A percentile compares a stretch with the other conserved stretches of the same genome.
These are phyloP conservation scores for Trametes versicolor DNA, from an alignment of 1,284 basidiomycete species.

Conservation along the genomic window DNA sequence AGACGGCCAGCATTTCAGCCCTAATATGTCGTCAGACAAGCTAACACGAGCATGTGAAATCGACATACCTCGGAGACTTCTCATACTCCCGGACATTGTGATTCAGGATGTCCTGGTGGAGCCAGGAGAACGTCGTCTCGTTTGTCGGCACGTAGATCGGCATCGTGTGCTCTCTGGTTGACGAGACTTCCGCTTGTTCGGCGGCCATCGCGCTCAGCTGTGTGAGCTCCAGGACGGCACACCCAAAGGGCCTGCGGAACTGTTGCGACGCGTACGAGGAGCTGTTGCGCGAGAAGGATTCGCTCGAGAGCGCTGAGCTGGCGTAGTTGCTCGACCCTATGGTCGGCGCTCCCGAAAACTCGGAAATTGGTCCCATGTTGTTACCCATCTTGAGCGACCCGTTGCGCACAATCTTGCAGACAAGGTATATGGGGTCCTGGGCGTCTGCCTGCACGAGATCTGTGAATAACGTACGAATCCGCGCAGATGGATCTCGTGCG, in stretches of 20 bases:
- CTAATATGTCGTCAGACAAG: conserved; percentile 48
- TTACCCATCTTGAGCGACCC: conserved; percentile 84
- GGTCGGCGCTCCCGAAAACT: conserved; percentile 64
- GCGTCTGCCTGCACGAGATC: conserved; percentile 90
- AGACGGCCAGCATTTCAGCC: conserved; percentile 88
- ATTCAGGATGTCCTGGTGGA: conserved; percentile 95
- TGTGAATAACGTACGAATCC: conserved; percentile 87
- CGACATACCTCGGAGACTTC: conserved; percentile 76
- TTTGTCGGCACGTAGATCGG: conserved; percentile 89
- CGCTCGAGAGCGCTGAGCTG: conserved; percentile 21
- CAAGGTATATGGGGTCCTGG: conserved; percentile 84
- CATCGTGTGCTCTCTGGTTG: conserved; percentile 84
- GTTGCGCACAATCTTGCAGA: conserved; percentile 91
- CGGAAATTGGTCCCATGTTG: conserved; percentile 57
- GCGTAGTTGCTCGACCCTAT: conserved; percentile 37
- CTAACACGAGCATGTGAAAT: conserved; percentile 4
- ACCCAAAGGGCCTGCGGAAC: conserved; percentile 92
- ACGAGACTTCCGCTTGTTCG: conserved; percentile 68
- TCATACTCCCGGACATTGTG: conserved; percentile 85
- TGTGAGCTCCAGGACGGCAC: conserved; percentile 89
- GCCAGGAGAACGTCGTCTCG: conserved; percentile 89
- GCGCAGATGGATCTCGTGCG: conserved; percentile 73
- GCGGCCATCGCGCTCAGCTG: conserved; percentile 75
- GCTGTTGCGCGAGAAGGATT: conserved; percentile 29
- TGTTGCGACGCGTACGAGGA: conserved; percentile 46